Evolutionary conservation across 139 green algal species (phyloP).

Genomic region (Micromonas commoda): DNA sequence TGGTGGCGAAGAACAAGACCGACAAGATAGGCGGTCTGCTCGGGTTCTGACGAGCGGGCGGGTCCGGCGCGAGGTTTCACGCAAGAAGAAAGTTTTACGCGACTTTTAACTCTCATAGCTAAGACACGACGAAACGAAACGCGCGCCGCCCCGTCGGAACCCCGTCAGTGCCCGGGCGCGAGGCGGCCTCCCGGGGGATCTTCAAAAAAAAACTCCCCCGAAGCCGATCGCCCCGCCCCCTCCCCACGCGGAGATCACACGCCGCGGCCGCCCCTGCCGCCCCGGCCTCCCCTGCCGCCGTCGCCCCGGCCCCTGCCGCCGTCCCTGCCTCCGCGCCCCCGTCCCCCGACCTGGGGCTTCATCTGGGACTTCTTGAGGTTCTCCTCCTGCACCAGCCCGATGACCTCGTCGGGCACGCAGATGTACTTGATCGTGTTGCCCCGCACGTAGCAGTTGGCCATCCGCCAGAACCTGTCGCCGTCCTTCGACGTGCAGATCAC

Average conservation of each 20-base stretch:
- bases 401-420: conserved; percentile 89
- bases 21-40: no score
- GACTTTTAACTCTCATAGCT: no score
- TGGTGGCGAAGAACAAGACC: background rate
- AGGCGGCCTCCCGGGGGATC: background rate
- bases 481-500: conserved; percentile 98
- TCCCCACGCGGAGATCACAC: background rate
- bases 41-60: no score
- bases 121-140: no score
- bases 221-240: background rate
- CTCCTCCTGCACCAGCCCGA: conserved; percentile 83
- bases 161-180: no score
- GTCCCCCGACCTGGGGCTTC: conserved; percentile 28
- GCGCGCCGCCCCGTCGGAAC: no score
- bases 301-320: conserved; percentile 30
- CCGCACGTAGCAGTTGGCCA: conserved; percentile 88
- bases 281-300: conserved; percentile 33
- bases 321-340: conserved; percentile 32
- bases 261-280: background rate
- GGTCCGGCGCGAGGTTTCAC: no score
- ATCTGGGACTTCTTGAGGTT: conserved; percentile 44
- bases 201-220: background rate
- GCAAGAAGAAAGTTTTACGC: no score
- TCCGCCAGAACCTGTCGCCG: conserved; percentile 89
- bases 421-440: conserved; percentile 99